Conservation (phyloP, 768 basidiomycete genomes). For the Tricholoma sp. region DNA sequence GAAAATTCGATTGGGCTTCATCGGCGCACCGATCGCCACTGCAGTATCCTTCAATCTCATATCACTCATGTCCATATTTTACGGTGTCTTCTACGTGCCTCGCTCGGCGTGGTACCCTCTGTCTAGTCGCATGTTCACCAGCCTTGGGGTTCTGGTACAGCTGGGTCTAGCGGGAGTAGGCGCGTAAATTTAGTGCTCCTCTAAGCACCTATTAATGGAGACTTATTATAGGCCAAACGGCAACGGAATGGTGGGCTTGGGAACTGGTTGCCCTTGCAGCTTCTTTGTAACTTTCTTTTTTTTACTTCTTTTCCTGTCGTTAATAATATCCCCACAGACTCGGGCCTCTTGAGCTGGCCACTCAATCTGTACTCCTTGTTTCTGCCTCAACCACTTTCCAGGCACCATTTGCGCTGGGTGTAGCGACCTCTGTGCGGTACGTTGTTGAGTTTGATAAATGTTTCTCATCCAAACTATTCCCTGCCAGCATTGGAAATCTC, state of each 20-base stretch:
- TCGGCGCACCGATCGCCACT: conserved; percentile 89
- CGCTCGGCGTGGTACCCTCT: conserved; percentile 81
- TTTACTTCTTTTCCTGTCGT: background rate
- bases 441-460: conserved; percentile 11
- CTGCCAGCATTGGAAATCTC: conserved; percentile 74
- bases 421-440: conserved; percentile 83
- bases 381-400: conserved; percentile 77
- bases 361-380: conserved; percentile 80
- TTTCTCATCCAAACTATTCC: background rate
- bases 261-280: conserved; percentile 68
- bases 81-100: conserved; percentile 58
- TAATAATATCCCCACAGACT: conserved; percentile 38
- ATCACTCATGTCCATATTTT: conserved; percentile 51
- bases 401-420: conserved; percentile 75
- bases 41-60: conserved; percentile 89
- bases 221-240: conserved; percentile 55
- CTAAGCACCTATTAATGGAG: background rate
- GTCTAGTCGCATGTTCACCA: conserved; percentile 56
- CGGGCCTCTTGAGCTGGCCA: conserved; percentile 76
- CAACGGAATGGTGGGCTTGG: conserved; percentile 98
- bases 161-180: conserved; percentile 83
- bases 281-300: conserved; percentile 31
- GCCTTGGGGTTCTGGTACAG: conserved; percentile 61
- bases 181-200: conserved; percentile 17
- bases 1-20: conserved; percentile 76